Evolutionary conservation across 345 rosid species (phyloP).

Genomic region (Sonneratia caseolaris): DNA sequence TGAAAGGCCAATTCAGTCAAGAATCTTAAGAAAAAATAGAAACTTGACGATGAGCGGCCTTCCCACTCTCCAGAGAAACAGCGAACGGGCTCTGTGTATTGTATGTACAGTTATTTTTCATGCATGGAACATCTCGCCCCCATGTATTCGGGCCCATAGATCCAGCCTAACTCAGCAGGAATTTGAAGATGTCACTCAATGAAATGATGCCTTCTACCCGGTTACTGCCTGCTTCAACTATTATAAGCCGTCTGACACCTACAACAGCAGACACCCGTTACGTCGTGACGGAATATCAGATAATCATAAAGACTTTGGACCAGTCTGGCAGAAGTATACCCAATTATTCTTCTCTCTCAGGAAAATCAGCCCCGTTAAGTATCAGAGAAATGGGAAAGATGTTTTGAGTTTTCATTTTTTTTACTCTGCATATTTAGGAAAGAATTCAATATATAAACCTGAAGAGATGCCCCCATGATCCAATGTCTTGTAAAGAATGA

Average conservation of each 20-base stretch:
- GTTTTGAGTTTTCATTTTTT: background rate
- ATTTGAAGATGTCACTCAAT: slow-evolving; percentile 51
- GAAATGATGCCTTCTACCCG: slow-evolving; percentile 74
- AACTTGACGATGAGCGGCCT: background rate
- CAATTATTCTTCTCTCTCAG: background rate
- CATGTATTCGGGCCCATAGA: background rate
- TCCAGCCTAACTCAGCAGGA: slow-evolving; percentile 38
- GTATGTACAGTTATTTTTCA: background rate
- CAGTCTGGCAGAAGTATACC: background rate
- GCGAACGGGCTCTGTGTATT: background rate
- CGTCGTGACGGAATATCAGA: background rate
- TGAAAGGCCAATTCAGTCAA: background rate
- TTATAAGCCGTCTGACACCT: slow-evolving; percentile 63
- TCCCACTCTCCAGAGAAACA: background rate
- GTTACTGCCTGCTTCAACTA: slow-evolving; percentile 74
- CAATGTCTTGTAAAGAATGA: background rate
- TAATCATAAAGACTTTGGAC: background rate
- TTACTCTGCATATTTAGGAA: background rate
- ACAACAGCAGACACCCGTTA: background rate
- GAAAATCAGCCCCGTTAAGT: background rate
- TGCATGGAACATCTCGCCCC: background rate
- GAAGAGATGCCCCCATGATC: background rate
- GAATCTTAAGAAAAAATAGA: background rate
- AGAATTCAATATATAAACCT: background rate
- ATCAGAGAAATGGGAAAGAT: background rate